A percentile compares a stretch with the other conserved stretches of the same genome.
These are phyloP conservation scores for Botryotinia convoluta DNA, from an alignment of 2,329 filamentous ascomycete genomes.

Conservation along the genomic window DNA sequence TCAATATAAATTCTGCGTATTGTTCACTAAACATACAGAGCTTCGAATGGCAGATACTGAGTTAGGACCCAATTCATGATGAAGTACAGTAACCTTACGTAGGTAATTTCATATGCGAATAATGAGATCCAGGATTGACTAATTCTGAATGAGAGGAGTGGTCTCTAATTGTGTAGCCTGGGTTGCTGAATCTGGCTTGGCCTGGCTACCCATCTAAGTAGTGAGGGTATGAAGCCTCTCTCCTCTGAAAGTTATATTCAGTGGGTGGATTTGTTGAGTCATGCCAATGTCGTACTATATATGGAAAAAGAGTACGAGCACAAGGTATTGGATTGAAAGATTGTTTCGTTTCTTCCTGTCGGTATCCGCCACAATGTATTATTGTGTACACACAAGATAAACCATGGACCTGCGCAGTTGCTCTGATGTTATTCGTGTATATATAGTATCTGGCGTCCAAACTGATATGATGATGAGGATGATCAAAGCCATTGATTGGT, in stretches of 20 bases:
- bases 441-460: neutral
- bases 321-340: neutral
- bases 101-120: neutral
- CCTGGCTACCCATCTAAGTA: neutral
- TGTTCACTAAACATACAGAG: constrained; percentile 5
- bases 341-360: neutral
- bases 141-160: neutral
- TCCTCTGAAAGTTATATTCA: neutral
- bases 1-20: neutral
- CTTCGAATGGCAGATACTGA: neutral
- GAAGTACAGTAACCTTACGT: neutral
- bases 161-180: neutral
- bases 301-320: neutral
- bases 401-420: neutral
- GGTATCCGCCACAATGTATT: neutral
- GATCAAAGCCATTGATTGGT: neutral
- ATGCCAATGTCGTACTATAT: neutral
- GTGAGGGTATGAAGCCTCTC: neutral
- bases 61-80: neutral
- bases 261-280: neutral
- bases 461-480: neutral
- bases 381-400: neutral
- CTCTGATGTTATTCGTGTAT: neutral
- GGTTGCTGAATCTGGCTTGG: neutral
- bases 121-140: neutral